phyloP scores from a whole-genome alignment of 371 early-diverging fungal genomes.

The Mortierella sp. region DNA sequence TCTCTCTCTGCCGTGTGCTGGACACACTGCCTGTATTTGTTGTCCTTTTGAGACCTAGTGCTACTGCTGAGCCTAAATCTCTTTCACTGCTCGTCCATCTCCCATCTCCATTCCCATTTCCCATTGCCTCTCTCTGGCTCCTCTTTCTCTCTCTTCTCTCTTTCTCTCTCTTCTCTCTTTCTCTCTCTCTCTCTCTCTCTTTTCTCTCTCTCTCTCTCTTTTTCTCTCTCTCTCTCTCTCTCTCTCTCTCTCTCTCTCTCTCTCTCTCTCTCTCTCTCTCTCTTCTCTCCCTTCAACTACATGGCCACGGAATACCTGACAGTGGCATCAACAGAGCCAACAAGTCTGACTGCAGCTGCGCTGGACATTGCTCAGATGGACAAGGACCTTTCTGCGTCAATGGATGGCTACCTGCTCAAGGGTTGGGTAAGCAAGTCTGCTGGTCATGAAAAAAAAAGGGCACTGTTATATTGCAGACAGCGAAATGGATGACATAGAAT shows the following conservation, averaged over 20 bases:
- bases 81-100: background rate
- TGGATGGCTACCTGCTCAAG: slow-evolving; percentile 47
- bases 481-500: too few species aligned
- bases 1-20: too few species aligned
- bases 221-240: background rate
- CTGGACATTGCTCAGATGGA: slow-evolving; percentile 21
- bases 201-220: background rate
- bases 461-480: too few species aligned
- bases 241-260: background rate
- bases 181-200: background rate
- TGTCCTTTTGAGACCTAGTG: too few species aligned
- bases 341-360: slow-evolving; percentile 28
- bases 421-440: slow-evolving; percentile 36
- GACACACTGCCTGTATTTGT: too few species aligned
- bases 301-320: slow-evolving; percentile 15
- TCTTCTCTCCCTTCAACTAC: background rate
- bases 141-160: background rate
- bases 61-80: too few species aligned
- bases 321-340: slow-evolving; percentile 18
- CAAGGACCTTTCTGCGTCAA: slow-evolving; percentile 44
- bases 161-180: background rate
- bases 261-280: background rate
- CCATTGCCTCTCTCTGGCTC: background rate
- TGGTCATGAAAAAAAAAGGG: background rate
- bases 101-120: background rate